Base-by-base conservation (phyloP, 2,329 filamentous ascomycete species). In the Helotiales sp. region DNA sequence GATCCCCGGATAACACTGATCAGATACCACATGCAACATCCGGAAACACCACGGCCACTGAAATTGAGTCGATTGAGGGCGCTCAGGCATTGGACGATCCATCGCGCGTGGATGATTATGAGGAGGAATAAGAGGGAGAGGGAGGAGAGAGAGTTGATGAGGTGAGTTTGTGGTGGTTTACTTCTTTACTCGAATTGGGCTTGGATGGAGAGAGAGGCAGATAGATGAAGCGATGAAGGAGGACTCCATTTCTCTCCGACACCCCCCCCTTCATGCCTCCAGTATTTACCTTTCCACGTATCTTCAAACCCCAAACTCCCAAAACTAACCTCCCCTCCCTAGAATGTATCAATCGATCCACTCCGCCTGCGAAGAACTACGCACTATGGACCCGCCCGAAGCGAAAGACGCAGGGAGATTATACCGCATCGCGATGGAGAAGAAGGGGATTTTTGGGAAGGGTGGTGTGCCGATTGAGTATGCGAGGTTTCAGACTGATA, bases 1-100 rank as follows among this genome's bases (percentile, higher is more conserved):
- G 63, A 68, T 22, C 58, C 66, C 3, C 58, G 59, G 2, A 64
- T 40, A 26, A 63, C 58, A 24, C 63, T 58, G 5, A 63, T 66
- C 78, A 84, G 89, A 74, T 92, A 92, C 81, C 87, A 89, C 79
- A 86, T 92, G 73, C 81, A 85, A 75, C 90, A 92, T 79, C 88
- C 89, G 1, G 80, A 86, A 32, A 91, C 87, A 6, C 90, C 89
- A 0, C 87, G 89, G 13, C 94, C 96, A 0, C 87, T 99, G 71
- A 91, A 93, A 75, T 94, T 98, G 86, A 93, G 89, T 47, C 93
- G 95, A 74, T 91, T 91, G 80, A 90, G 96, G 65, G 87, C 89
- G 80, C 89, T 99, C 71, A 92, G 96, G 55, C 96, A 99, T 85
- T 99, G 96, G 96, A 98, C 96, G 61, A 98, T 99, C 80, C 94